Evolutionary conservation across 139 green algal genomes (phyloP).

Genomic region (Nannochloris sp.): DNA sequence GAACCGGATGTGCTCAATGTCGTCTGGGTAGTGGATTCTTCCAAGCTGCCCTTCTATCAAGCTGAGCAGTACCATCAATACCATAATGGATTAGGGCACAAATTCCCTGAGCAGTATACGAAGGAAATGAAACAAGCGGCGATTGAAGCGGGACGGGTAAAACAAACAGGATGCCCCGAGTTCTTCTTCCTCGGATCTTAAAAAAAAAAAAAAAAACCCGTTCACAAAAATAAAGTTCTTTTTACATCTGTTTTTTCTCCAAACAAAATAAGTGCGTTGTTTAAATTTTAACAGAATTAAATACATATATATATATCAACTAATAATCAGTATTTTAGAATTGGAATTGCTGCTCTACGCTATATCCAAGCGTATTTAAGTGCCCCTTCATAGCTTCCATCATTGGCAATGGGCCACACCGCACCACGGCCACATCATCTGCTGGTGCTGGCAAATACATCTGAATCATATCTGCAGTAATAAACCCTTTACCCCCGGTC

Average conservation of each 20-base stretch:
- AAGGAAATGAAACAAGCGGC: conserved; percentile 37
- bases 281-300: background rate
- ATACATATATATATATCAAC: background rate
- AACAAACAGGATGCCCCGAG: conserved; percentile 61
- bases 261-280: background rate
- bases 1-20: conserved; percentile 59
- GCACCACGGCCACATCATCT: conserved; percentile 51
- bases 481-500: conserved; percentile 64
- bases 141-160: conserved; percentile 28
- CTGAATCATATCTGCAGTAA: conserved; percentile 70
- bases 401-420: conserved; percentile 85
- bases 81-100: conserved; percentile 46
- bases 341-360: conserved; percentile 71
- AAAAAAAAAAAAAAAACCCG: background rate
- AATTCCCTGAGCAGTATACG: conserved; percentile 45
- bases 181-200: conserved; percentile 41
- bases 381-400: conserved; percentile 74
- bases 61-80: conserved; percentile 89
- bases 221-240: background rate
- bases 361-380: conserved; percentile 70
- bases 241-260: background rate
- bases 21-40: conserved; percentile 54
- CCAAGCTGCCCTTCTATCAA: conserved; percentile 61
- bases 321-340: conserved; percentile 51
- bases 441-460: conserved; percentile 45